These are phyloP conservation scores for Cladosporium oxysporum DNA, from an alignment of 2,329 filamentous ascomycete genomes.

Conservation along the genomic window DNA sequence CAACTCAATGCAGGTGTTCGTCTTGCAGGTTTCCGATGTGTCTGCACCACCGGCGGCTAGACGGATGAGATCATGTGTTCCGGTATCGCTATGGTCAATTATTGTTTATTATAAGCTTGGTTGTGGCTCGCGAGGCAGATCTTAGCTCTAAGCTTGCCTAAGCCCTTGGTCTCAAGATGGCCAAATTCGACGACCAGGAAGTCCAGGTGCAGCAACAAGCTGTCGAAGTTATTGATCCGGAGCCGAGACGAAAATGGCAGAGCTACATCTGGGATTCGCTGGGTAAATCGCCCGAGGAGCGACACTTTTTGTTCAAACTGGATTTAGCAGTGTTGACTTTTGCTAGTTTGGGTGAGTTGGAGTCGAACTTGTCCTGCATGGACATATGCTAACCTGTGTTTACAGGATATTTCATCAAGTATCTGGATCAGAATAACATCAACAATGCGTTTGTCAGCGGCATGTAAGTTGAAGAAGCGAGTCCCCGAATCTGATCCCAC, in stretches of 20 bases:
- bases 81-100: background rate
- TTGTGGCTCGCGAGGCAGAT: background rate
- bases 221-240: slow-evolving; percentile 16
- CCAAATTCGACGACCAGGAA: slow-evolving; percentile 5
- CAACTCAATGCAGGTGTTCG: background rate
- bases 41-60: background rate
- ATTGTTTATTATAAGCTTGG: background rate
- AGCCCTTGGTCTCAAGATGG: background rate
- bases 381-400: background rate
- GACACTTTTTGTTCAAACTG: slow-evolving; percentile 52
- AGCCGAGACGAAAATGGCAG: slow-evolving; percentile 43
- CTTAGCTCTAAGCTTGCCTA: background rate
- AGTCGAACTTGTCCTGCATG: slow-evolving; percentile 25
- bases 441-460: slow-evolving; percentile 47
- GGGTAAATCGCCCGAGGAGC: slow-evolving; percentile 54
- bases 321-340: slow-evolving; percentile 53
- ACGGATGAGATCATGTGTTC: background rate
- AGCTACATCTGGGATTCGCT: slow-evolving; percentile 57
- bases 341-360: slow-evolving; percentile 44
- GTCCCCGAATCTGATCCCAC: background rate
- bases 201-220: slow-evolving; percentile 9
- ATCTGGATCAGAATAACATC: slow-evolving; percentile 43
- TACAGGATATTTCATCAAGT: slow-evolving; percentile 50
- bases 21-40: background rate
- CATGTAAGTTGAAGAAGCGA: slow-evolving; percentile 34